Conservation (phyloP, 2,329 filamentous ascomycete genomes). For the Hyphodiscus sp. region DNA sequence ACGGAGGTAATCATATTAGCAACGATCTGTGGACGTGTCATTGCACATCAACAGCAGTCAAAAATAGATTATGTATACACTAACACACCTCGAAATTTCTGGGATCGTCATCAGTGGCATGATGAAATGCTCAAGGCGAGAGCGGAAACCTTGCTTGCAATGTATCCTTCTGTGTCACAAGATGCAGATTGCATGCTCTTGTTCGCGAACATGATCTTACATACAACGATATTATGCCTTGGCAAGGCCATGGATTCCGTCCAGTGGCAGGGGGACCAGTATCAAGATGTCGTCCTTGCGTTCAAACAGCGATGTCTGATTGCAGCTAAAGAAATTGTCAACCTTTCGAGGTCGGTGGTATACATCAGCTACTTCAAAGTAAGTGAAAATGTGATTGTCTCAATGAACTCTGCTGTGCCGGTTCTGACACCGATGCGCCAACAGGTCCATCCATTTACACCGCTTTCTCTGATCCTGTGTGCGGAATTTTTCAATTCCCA, state of each 20-base stretch:
- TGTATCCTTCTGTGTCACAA: not conserved
- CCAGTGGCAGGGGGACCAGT: not conserved
- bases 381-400: not conserved
- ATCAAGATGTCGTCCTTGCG: not conserved
- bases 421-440: not conserved
- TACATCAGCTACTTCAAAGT: conserved; percentile 2
- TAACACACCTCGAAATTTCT: not conserved
- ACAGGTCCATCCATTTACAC: conserved; percentile 2
- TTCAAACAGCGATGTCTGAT: not conserved
- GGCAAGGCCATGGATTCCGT: conserved; percentile 1
- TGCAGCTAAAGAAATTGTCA: conserved; percentile 1
- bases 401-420: too few species aligned
- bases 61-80: not conserved
- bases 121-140: conserved; percentile 1
- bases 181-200: conserved; percentile 1
- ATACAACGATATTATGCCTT: not conserved
- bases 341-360: not conserved
- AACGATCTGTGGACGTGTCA: not conserved
- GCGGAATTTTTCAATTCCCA: conserved; percentile 1
- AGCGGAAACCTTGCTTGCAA: not conserved
- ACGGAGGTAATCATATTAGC: not conserved
- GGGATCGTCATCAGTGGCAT: conserved; percentile 1
- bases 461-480: conserved; percentile 1
- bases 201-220: conserved; percentile 1
- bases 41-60: conserved; percentile 18